Evolutionary conservation across 2,329 filamentous ascomycete species (phyloP).

Genomic region (Fusarium proliferatum): DNA sequence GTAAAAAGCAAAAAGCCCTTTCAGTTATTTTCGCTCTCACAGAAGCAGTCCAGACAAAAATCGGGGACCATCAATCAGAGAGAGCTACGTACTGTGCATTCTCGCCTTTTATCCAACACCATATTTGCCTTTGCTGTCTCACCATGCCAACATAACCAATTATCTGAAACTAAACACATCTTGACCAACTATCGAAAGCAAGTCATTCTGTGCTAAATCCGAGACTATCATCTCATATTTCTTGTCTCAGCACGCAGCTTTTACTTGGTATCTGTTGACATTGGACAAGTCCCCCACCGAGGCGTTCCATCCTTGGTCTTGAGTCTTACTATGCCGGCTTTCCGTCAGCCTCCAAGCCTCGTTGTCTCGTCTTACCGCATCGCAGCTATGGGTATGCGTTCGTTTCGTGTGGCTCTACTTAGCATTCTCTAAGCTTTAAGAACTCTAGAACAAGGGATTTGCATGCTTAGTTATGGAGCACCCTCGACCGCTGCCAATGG

Average conservation of each 20-base stretch:
- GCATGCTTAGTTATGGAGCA: not conserved
- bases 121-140: not conserved
- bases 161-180: constrained; percentile 11
- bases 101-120: constrained; percentile 4
- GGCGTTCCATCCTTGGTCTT: constrained; percentile 14
- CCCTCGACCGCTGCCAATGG: not conserved
- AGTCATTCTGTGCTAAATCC: not conserved
- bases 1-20: constrained; percentile 7
- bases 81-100: not conserved
- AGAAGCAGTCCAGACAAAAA: constrained; percentile 6
- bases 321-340: constrained; percentile 5
- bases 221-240: constrained; percentile 1
- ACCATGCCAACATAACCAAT: constrained; percentile 1
- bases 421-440: constrained; percentile 9
- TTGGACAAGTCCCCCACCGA: constrained; percentile 14
- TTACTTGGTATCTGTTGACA: constrained; percentile 9
- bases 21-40: not conserved
- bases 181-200: not conserved
- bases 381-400: not conserved
- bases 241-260: not conserved
- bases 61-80: not conserved
- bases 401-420: not conserved
- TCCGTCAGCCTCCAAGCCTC: constrained; percentile 22
- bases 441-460: not conserved
- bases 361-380: constrained; percentile 3